Conservation (phyloP, 371 early-diverging fungal species). For the Mortierella sp. region DNA sequence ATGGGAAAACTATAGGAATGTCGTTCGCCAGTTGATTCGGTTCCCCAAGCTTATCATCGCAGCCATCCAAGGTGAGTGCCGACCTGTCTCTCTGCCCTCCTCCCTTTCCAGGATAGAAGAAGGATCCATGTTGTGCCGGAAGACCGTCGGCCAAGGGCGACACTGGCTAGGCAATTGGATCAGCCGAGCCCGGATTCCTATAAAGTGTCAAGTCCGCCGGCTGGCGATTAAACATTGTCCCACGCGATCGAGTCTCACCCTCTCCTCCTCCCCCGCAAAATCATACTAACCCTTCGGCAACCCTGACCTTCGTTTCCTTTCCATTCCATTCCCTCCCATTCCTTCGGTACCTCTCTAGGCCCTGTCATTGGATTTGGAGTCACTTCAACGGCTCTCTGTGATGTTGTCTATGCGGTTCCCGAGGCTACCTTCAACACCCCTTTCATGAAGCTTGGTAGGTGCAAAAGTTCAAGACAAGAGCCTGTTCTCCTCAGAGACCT, state of each 20-base stretch:
- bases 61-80: slow-evolving; percentile 71
- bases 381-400: slow-evolving; percentile 74
- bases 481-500: not conserved
- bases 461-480: not conserved
- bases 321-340: no score
- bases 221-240: no score
- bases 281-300: not conserved
- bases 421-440: slow-evolving; percentile 74
- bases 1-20: slow-evolving; percentile 45
- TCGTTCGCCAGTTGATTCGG: slow-evolving; percentile 67
- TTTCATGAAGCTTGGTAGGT: slow-evolving; percentile 72
- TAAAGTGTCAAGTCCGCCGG: no score
- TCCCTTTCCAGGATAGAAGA: not conserved
- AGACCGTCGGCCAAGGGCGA: no score
- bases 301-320: no score
- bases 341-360: slow-evolving; percentile 50
- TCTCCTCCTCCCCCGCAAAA: no score
- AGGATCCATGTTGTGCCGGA: not conserved
- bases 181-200: no score
- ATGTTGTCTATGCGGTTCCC: slow-evolving; percentile 73
- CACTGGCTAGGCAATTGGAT: no score
- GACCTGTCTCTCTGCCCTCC: not conserved
- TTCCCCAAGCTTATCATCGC: slow-evolving; percentile 81
- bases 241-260: no score
- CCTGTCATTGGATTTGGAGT: slow-evolving; percentile 77